Base-by-base conservation (phyloP, 257 asterid genomes). In the Rhazya stricta region DNA sequence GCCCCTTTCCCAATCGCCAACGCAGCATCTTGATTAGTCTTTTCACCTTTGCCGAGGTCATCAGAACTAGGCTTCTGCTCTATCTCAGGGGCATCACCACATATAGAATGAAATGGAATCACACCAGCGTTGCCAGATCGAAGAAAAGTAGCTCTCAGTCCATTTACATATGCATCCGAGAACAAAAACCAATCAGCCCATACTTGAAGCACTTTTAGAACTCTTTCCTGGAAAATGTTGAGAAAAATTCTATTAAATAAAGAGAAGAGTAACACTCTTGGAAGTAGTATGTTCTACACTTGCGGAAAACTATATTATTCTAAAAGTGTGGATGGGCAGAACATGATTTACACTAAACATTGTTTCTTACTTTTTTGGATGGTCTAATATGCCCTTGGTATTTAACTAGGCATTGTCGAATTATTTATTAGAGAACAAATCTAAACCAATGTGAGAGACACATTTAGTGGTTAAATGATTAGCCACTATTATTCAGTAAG, bases 101-200 rank as follows among this genome's bases (percentile, higher is more conserved):
- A 90, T 73, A 93, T 83, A 66, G 97, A 93, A 86, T 93, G 98
- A 82, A 91, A 93, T 18, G 88, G 83, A 72, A 81, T 71, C 74
- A 91, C 96, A 74, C 97, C 92, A 32, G 98, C 88, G 84, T 83
- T 90, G 58, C 91, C 93, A 27, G 94, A 85, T 63, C 97, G 92
- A 77, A 93, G 90, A 81, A 93, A 93, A 74, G 97, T 93, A 72
- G 98, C 96, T 79, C 97, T 88, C 80, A 93, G 81, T 36, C 98
- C 97, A 86, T 90, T 93, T 61, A 93, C 96, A 75, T 90, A 92
- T 53, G 97, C 96, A 83, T 92, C 98, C 66, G 97, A 90, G 75
- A 92, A 92, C 75, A 92, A 85, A 86, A 92, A 92, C 98, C 98
- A 91, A 81, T 92, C 98, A 32, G 96, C 89, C 98, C 98, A 92